phyloP scores from a whole-genome alignment of 2,329 filamentous ascomycete species.

The Fusarium gaditjirri region DNA sequence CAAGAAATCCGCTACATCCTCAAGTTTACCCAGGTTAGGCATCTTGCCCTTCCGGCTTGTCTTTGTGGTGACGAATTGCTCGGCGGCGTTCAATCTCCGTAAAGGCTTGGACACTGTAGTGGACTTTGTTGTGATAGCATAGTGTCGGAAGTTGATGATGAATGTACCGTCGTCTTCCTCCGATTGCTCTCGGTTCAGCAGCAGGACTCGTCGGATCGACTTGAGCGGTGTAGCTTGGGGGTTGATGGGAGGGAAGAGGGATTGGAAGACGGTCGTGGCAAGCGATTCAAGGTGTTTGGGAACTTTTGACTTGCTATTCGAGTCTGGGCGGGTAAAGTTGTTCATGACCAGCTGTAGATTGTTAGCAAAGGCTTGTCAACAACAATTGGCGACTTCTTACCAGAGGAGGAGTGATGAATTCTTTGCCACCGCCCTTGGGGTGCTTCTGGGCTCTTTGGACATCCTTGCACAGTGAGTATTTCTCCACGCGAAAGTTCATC shows the following conservation, averaged over 20 bases:
- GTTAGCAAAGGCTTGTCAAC: constrained; percentile 40
- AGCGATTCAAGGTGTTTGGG: constrained; percentile 94
- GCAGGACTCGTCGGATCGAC: constrained; percentile 90
- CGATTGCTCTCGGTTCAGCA: constrained; percentile 82
- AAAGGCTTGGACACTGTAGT: constrained; percentile 87
- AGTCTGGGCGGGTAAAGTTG: constrained; percentile 80
- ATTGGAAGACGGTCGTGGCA: constrained; percentile 94
- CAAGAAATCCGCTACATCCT: constrained; percentile 95
- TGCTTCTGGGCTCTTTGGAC: constrained; percentile 85
- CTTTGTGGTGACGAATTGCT: constrained; percentile 74
- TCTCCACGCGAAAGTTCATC: constrained; percentile 92
- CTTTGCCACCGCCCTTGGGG: constrained; percentile 83
- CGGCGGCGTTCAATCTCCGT: constrained; percentile 84
- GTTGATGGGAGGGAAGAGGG: constrained; percentile 94
- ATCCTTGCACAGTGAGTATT: constrained; percentile 94
- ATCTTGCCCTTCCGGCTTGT: constrained; percentile 74
- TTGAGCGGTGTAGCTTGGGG: constrained; percentile 89
- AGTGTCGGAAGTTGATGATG: constrained; percentile 89
- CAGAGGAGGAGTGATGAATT: constrained; percentile 86
- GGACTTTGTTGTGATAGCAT: constrained; percentile 90
- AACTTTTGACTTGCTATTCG: constrained; percentile 73
- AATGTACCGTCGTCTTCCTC: constrained; percentile 74
- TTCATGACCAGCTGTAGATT: constrained; percentile 87
- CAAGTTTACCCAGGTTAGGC: constrained; percentile 89
- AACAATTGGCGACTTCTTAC: constrained; percentile 54